These are phyloP conservation scores for Prosopis cineraria DNA, from an alignment of 306 rosid genomes.

Conservation along the genomic window DNA sequence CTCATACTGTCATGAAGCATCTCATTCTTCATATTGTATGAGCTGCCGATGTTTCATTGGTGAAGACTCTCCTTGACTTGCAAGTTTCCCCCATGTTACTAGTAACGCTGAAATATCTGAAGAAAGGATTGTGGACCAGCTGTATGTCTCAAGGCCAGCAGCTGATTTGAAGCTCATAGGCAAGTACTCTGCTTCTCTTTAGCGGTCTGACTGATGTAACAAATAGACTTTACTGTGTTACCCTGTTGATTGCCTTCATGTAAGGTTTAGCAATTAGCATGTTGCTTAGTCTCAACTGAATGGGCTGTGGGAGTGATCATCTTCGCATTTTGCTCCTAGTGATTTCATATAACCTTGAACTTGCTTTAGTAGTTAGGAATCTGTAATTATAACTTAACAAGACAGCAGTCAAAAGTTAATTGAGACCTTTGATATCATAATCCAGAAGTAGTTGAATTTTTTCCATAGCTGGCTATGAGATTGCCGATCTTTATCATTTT, in stretches of 20 bases:
- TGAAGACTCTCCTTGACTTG: constrained; percentile 19
- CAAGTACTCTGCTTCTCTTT: constrained; percentile 51
- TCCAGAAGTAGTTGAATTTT: neutral
- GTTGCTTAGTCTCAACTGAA: constrained; percentile 31
- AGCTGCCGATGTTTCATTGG: constrained; percentile 18
- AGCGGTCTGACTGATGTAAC: constrained; percentile 39
- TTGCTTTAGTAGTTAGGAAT: constrained; percentile 14
- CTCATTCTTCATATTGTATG: constrained; percentile 28
- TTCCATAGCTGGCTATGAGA: constrained; percentile 6
- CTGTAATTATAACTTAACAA: constrained; percentile 10
- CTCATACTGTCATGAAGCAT: constrained; percentile 19
- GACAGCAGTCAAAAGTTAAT: neutral
- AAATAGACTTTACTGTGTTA: constrained; percentile 23
- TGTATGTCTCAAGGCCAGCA: constrained; percentile 34
- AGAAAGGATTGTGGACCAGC: constrained; percentile 40
- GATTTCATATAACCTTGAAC: constrained; percentile 14
- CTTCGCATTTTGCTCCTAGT: constrained; percentile 25
- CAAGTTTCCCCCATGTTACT: constrained; percentile 21
- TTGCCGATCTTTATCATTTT: neutral
- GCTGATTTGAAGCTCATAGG: constrained; percentile 48
- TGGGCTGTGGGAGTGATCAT: constrained; percentile 4
- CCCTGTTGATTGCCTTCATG: constrained; percentile 32
- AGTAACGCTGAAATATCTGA: constrained; percentile 37
- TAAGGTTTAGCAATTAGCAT: constrained; percentile 28
- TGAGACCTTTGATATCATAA: constrained; percentile 13